Evolutionary conservation across 495 filamentous ascomycete species (phyloP), one percentile per base, ranked within the genome.

Genomic region (Aspergillus wentii): DNA sequence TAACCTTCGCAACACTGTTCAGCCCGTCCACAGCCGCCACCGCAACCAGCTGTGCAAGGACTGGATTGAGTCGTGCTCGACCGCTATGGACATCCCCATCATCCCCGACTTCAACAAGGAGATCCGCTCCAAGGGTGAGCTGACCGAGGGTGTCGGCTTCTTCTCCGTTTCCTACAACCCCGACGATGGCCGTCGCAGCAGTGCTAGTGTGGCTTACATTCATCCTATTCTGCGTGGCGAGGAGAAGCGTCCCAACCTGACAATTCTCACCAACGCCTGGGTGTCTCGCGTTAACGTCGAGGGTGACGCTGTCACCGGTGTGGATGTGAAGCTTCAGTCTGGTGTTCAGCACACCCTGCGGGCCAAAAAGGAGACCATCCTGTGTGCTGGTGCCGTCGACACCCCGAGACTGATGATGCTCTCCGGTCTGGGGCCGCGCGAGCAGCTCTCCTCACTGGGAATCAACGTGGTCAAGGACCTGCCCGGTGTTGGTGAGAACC

Each of bases 141-240:
- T 92, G 40, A 76, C 79, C 33, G 68, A 81, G 53, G 79, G 83
- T 37, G 84, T 87, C 3, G 86, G 86, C 14, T 92, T 90, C 69
- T 89, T 92, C 72, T 85, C 78, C 28, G 78, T 92, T 23, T 74
- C 82, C 20, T 92, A 89, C 63, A 88, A 88, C 57, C 85, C 86
- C 0, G 85, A 89, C 45, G 75, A 85, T 49, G 85, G 86, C 44
- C 75, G 74, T 40, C 74, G 86, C 30, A 86, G 81, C 68, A 87
- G 82, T 54, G 84, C 86, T 34, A 83, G 77, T 49, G 86, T 92
- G 3, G 86, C 86, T 11, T 92, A 92, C 54, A 86, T 92, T 54
- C 86, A 92, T 51, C 86, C 86, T 15, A 88, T 92, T 40, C 67
- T 92, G 21, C 71, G 75, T 8, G 85, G 83, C 5, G 76, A 84